Evolutionary conservation across 2,329 filamentous ascomycete genomes (phyloP).

Genomic region (Alternaria sp.): DNA sequence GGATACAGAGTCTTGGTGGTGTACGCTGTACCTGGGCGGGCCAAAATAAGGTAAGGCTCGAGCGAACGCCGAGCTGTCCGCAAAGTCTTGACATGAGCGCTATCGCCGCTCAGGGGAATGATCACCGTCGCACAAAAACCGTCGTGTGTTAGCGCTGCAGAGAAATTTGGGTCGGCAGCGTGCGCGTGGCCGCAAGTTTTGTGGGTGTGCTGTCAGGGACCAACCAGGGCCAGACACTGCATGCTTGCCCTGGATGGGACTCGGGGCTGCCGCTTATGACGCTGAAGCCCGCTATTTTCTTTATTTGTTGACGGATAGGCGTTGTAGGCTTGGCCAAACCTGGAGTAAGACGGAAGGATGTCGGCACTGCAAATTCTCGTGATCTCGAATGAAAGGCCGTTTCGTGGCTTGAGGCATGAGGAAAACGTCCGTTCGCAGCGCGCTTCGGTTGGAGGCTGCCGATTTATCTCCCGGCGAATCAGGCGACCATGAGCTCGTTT

Average conservation of each 20-base stretch:
- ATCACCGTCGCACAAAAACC: background rate
- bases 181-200: background rate
- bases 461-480: constrained; percentile 6
- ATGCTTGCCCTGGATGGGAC: background rate
- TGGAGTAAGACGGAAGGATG: background rate
- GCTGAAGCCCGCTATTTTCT: constrained; percentile 1
- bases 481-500: background rate
- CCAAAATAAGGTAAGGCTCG: constrained; percentile 1
- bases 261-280: constrained; percentile 2
- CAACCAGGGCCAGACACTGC: background rate
- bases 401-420: background rate
- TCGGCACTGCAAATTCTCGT: background rate
- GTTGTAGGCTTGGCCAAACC: background rate
- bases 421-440: background rate
- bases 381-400: background rate
- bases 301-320: background rate
- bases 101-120: background rate
- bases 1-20: constrained; percentile 1
- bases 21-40: background rate
- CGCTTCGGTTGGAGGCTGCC: constrained; percentile 6
- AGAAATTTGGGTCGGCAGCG: background rate
- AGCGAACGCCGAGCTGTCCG: background rate
- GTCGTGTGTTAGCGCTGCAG: background rate
- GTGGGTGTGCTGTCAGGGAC: constrained; percentile 9
- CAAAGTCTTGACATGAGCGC: background rate